Percentiles rank a stretch among this genome's conserved stretches.
These are phyloP conservation scores for Chlamydomonas schloesseri DNA, from an alignment of 139 green algal species.

Conservation along the genomic window DNA sequence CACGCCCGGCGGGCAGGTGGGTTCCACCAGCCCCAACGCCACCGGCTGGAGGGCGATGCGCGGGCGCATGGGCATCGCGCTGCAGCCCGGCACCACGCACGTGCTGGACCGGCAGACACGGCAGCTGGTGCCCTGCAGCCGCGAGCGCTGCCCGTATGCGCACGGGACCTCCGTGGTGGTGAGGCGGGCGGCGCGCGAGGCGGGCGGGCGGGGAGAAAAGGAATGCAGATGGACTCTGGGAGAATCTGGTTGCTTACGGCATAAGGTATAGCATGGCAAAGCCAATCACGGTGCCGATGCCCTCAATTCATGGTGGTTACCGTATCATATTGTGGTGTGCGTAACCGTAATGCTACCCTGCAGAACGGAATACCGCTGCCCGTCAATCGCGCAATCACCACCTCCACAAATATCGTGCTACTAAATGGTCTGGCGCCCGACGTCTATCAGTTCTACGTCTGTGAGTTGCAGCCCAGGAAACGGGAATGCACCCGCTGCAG, in stretches of 20 bases:
- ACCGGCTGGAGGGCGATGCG: background rate
- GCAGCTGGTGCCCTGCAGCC: background rate
- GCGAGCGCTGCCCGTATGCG: background rate
- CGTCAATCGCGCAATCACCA: background rate
- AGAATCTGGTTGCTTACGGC: no score
- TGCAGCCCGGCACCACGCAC: constrained; percentile 7
- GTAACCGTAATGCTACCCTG: no score
- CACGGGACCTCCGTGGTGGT: background rate
- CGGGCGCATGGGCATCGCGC: constrained; percentile 18
- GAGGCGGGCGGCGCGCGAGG: background rate
- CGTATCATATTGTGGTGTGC: no score
- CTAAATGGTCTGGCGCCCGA: background rate
- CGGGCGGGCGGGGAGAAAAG: no score
- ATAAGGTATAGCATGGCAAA: no score
- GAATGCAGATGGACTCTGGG: no score
- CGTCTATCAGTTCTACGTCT: background rate
- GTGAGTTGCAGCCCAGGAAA: no score
- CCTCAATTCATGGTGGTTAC: no score
- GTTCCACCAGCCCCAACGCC: background rate
- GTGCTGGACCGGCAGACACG: constrained; percentile 3
- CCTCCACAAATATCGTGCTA: background rate
- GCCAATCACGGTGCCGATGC: no score
- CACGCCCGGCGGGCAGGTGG: background rate
- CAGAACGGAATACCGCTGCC: background rate
- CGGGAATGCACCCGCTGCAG: no score